A percentile compares a stretch with the other conserved stretches of the same genome.
Evolutionary conservation across 192 early-diverging fungal genomes (phyloP).

Genomic region (Phlyctochytrium bullatum): DNA sequence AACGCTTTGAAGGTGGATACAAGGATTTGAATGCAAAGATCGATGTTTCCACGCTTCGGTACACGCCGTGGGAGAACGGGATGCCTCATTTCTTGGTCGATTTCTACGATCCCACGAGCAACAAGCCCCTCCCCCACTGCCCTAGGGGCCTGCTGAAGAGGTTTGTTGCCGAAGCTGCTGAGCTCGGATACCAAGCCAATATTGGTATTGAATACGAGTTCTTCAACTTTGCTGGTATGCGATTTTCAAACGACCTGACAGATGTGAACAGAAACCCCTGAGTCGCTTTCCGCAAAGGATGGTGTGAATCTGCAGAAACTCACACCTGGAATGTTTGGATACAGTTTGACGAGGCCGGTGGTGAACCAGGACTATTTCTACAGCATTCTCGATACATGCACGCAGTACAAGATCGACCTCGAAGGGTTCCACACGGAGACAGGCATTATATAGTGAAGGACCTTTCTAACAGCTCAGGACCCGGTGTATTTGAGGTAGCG

Average conservation of each 20-base stretch:
- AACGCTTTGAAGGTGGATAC: constrained; percentile 35
- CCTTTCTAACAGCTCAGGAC: constrained; percentile 48
- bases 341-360: constrained; percentile 65
- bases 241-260: not conserved
- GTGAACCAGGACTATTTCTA: constrained; percentile 70
- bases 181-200: constrained; percentile 37
- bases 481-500: constrained; percentile 81
- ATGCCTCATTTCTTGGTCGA: constrained; percentile 71
- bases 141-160: constrained; percentile 59
- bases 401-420: constrained; percentile 53
- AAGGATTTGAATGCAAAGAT: constrained; percentile 64
- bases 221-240: constrained; percentile 73
- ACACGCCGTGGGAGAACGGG: constrained; percentile 72
- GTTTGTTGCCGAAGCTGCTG: constrained; percentile 37
- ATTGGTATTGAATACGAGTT: constrained; percentile 72
- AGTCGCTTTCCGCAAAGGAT: constrained; percentile 60
- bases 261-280: constrained; percentile 60
- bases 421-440: constrained; percentile 83
- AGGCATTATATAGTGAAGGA: too few species aligned
- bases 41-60: constrained; percentile 62
- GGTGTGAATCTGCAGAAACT: constrained; percentile 55
- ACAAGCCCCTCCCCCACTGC: constrained; percentile 58
- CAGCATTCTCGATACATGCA: constrained; percentile 64
- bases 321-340: constrained; percentile 82
- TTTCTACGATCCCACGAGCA: constrained; percentile 58